Evolutionary conservation across 2,329 filamentous ascomycete species (phyloP).

Genomic region (Scleromitrula shiraiana): DNA sequence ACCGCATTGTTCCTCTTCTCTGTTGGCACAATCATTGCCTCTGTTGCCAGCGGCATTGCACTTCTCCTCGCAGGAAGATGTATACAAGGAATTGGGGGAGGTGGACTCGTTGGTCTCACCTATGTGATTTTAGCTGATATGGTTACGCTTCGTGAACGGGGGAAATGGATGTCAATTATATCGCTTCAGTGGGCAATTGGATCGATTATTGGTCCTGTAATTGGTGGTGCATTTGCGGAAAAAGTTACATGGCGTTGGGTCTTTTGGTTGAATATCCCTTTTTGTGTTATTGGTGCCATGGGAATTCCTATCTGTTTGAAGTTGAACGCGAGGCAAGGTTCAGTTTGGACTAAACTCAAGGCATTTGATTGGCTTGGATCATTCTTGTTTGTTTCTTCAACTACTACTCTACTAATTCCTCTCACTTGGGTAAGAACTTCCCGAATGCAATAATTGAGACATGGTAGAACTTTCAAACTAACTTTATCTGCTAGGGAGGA

Average conservation of each 20-base stretch:
- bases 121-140: conserved; percentile 39
- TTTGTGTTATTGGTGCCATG: conserved; percentile 18
- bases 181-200: conserved; percentile 24
- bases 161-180: conserved; percentile 30
- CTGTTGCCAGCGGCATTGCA: conserved; percentile 23
- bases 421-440: conserved; percentile 46
- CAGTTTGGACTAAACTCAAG: conserved; percentile 15
- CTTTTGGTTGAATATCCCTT: conserved; percentile 24
- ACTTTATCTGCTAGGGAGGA: conserved; percentile 33
- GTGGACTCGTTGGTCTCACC: conserved; percentile 39
- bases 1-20: conserved; percentile 19
- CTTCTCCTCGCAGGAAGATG: conserved; percentile 29
- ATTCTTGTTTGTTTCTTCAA: conserved; percentile 49
- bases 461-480: no score
- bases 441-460: neutral
- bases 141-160: conserved; percentile 35
- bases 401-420: conserved; percentile 51
- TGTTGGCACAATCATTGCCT: conserved; percentile 27
- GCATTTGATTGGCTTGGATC: conserved; percentile 54
- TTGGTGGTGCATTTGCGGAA: conserved; percentile 37
- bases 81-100: conserved; percentile 42
- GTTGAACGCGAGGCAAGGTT: conserved; percentile 17
- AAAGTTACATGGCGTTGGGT: conserved; percentile 26
- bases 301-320: conserved; percentile 21
- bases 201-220: conserved; percentile 27